Conservation (phyloP, 441 rosid species). For the Metrosideros polymorpha region DNA sequence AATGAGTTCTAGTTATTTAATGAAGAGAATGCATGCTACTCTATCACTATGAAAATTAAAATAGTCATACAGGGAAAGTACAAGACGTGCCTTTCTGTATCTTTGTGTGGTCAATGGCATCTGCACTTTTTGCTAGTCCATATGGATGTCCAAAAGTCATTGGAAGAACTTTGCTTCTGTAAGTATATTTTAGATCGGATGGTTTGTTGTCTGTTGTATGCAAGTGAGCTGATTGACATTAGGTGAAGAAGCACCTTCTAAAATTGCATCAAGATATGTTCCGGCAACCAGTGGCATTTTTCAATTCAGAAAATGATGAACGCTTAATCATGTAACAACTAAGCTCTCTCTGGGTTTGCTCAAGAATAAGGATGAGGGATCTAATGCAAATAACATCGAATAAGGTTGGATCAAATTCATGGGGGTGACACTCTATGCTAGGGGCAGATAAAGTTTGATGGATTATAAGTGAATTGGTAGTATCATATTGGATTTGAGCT, state of each 20-base stretch:
- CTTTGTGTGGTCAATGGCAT: neutral
- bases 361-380: neutral
- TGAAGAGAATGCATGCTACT: neutral
- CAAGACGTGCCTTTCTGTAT: neutral
- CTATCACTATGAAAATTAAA: neutral
- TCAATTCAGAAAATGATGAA: neutral
- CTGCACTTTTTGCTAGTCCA: neutral
- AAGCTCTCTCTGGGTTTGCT: neutral
- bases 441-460: neutral
- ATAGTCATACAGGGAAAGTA: neutral
- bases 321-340: neutral
- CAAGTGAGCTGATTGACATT: neutral
- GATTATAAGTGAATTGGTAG: neutral
- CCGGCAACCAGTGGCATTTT: neutral
- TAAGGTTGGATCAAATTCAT: neutral
- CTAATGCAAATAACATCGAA: neutral
- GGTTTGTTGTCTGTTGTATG: neutral
- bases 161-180: neutral
- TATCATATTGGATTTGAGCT: neutral
- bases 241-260: neutral
- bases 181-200: neutral
- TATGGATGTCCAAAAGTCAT: neutral
- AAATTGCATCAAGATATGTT: neutral
- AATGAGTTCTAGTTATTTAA: neutral
- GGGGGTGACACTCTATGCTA: neutral